These are phyloP conservation scores for Halenospora varia DNA, from an alignment of 495 filamentous ascomycete species.

Conservation along the genomic window DNA sequence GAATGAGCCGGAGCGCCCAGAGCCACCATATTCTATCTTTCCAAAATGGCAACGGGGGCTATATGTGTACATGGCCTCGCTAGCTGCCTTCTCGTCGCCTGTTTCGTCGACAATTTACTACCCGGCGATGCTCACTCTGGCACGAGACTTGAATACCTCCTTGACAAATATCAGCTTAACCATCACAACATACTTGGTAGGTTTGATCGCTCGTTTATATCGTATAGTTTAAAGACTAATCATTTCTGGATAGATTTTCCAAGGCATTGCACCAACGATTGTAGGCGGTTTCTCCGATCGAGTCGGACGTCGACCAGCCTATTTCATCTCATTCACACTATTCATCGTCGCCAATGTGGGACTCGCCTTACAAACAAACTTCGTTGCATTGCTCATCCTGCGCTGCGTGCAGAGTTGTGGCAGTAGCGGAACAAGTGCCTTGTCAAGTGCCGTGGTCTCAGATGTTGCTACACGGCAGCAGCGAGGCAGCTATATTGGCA, in stretches of 20 bases:
- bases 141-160: conserved; percentile 53
- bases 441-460: conserved; percentile 46
- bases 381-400: conserved; percentile 44
- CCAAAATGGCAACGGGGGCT: no score
- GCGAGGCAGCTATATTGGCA: conserved; percentile 42
- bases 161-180: conserved; percentile 56
- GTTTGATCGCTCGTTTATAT: conserved; percentile 5
- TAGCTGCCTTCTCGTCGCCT: no score
- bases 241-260: conserved; percentile 35
- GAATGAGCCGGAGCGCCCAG: no score
- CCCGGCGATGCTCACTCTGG: no score
- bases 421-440: conserved; percentile 41
- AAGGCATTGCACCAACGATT: conserved; percentile 55
- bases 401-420: conserved; percentile 51
- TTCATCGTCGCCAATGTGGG: conserved; percentile 52
- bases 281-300: conserved; percentile 52
- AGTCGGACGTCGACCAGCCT: conserved; percentile 48
- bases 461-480: conserved; percentile 46
- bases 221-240: background rate
- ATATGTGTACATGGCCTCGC: no score
- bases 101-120: no score
- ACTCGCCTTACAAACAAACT: conserved; percentile 44
- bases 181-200: conserved; percentile 45
- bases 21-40: no score
- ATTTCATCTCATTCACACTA: conserved; percentile 44